Conservation (phyloP, 2,329 filamentous ascomycete genomes). For the Coniochaeta ligniaria region DNA sequence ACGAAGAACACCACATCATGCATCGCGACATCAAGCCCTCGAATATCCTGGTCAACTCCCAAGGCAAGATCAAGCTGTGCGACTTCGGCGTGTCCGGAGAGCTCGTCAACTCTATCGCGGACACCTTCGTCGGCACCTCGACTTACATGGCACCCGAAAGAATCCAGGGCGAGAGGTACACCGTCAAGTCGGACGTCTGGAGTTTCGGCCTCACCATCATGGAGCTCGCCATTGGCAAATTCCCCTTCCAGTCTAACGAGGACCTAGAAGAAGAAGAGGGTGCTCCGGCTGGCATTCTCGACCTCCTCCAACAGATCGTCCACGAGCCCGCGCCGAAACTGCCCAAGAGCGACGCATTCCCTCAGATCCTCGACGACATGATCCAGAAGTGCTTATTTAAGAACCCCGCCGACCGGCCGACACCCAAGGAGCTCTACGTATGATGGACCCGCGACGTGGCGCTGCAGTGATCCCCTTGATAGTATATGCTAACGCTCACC, state of each 20-base stretch:
- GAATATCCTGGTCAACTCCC: constrained; percentile 93
- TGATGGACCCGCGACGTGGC: constrained; percentile 24
- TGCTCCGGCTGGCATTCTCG: constrained; percentile 88
- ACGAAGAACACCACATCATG: constrained; percentile 95
- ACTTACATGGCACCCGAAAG: constrained; percentile 99
- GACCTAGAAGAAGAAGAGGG: constrained; percentile 66
- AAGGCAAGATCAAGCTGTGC: constrained; percentile 91
- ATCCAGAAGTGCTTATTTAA: constrained; percentile 94
- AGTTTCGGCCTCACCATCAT: constrained; percentile 93
- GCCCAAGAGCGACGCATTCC: constrained; percentile 96
- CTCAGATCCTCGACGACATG: constrained; percentile 90
- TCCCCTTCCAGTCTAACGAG: constrained; percentile 78
- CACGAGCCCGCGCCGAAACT: constrained; percentile 89
- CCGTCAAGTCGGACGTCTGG: constrained; percentile 98
- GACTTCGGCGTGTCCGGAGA: constrained; percentile 99
- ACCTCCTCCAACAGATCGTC: constrained; percentile 94
- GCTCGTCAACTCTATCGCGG: constrained; percentile 93
- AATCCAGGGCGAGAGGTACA: constrained; percentile 95
- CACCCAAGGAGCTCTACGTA: constrained; percentile 88
- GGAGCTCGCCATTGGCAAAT: constrained; percentile 96
- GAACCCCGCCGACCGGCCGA: constrained; percentile 79
- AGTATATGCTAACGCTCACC: constrained; percentile 15
- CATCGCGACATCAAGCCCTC: constrained; percentile 98
- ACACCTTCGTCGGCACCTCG: constrained; percentile 96
- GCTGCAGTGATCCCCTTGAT: background rate